Conservation (phyloP, 371 early-diverging fungal genomes). For the Funneliformis caledonium region DNA sequence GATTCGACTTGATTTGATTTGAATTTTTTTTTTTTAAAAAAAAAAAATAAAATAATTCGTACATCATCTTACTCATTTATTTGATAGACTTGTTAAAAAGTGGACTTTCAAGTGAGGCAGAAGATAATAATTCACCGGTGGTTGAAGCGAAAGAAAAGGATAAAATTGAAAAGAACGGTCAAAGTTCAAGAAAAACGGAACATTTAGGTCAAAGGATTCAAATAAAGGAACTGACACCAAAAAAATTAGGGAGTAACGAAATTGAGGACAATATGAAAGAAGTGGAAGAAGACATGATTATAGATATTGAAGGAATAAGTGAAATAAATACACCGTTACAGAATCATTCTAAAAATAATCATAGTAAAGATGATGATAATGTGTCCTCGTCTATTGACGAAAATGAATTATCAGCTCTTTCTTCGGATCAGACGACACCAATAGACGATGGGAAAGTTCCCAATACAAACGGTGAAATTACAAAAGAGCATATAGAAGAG, state of each 20-base stretch:
- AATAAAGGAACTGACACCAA: background rate
- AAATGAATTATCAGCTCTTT: background rate
- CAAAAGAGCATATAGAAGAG: background rate
- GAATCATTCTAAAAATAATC: background rate
- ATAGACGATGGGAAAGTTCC: background rate
- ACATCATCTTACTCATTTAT: background rate
- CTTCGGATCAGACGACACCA: background rate
- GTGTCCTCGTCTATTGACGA: background rate
- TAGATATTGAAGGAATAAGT: background rate
- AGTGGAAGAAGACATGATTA: background rate
- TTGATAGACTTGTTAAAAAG: conserved; percentile 16
- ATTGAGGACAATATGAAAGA: background rate
- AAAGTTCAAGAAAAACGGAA: background rate
- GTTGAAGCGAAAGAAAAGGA: background rate
- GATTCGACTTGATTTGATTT: background rate
- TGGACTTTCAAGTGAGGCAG: background rate
- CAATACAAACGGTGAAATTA: background rate
- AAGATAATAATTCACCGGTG: background rate
- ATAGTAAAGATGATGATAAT: background rate
- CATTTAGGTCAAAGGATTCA: background rate
- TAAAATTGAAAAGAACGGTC: background rate
- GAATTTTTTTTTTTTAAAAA: background rate
- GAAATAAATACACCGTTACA: background rate
- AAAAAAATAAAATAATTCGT: background rate
- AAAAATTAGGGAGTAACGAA: background rate